A percentile compares a stretch with the other conserved stretches of the same genome.
Evolutionary conservation across 106 monocot species (phyloP).

Genomic region (Acanthochlamys bracteata): DNA sequence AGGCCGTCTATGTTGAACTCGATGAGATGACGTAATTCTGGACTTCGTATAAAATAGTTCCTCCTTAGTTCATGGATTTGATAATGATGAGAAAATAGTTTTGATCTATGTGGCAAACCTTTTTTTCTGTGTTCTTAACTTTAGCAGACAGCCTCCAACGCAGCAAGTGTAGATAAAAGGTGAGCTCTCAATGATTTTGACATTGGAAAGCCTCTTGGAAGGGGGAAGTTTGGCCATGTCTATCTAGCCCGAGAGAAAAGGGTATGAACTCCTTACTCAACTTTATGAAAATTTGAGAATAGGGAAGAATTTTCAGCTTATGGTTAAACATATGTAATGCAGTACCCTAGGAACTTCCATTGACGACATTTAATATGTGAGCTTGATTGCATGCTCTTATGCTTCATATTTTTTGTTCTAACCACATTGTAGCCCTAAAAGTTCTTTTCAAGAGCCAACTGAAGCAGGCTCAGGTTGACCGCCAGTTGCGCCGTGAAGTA

Average conservation of each 20-base stretch:
- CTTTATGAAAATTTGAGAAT: too few species aligned
- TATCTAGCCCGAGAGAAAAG: constrained; percentile 92
- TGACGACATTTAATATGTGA: too few species aligned
- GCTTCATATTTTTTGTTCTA: too few species aligned
- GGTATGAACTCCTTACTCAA: constrained; percentile 24
- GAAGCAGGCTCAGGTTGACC: constrained; percentile 96
- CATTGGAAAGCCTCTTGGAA: constrained; percentile 89
- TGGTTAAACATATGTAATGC: too few species aligned
- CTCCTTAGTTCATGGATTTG: too few species aligned
- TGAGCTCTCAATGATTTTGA: constrained; percentile 90
- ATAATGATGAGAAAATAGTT: too few species aligned
- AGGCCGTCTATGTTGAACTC: too few species aligned
- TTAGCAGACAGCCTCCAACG: constrained; percentile 32
- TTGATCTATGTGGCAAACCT: not conserved
- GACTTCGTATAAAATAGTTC: too few species aligned
- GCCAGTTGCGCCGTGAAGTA: constrained; percentile 88
- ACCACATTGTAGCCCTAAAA: constrained; percentile 90
- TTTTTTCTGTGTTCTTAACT: not conserved
- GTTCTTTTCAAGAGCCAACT: constrained; percentile 96
- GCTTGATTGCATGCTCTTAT: too few species aligned
- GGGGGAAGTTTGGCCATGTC: constrained; percentile 98
- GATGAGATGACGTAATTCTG: too few species aligned
- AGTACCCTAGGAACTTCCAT: too few species aligned
- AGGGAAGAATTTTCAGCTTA: too few species aligned
- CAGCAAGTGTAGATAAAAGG: constrained; percentile 44